These are phyloP conservation scores for Fusarium staphyleae DNA, from an alignment of 2,329 filamentous ascomycete species.

Conservation along the genomic window DNA sequence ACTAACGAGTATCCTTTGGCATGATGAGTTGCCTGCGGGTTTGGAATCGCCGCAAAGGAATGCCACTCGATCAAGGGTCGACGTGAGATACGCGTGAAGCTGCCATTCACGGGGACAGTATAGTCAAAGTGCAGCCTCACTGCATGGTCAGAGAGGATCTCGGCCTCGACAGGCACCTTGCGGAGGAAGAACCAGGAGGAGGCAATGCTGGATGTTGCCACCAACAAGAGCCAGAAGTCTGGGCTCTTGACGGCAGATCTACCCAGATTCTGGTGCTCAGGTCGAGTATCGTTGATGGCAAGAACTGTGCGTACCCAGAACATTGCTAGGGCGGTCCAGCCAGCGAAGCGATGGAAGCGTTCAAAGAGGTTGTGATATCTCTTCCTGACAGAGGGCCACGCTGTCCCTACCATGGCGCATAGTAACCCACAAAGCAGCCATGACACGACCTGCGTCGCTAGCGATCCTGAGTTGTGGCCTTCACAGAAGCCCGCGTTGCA, in stretches of 20 bases:
- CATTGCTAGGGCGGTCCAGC: slow-evolving; percentile 71
- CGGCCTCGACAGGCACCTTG: slow-evolving; percentile 68
- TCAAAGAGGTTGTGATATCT: slow-evolving; percentile 74
- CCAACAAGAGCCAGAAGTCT: slow-evolving; percentile 71
- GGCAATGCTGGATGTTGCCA: slow-evolving; percentile 69
- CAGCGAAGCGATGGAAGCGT: slow-evolving; percentile 72
- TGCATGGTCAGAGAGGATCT: slow-evolving; percentile 75
- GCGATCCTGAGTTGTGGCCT: slow-evolving; percentile 46
- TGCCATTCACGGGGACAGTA: slow-evolving; percentile 59
- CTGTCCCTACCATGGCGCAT: slow-evolving; percentile 65
- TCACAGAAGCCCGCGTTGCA: slow-evolving; percentile 44
- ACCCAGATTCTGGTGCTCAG: slow-evolving; percentile 46
- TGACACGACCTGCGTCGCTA: slow-evolving; percentile 56
- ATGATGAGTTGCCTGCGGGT: slow-evolving; percentile 49
- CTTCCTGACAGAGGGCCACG: slow-evolving; percentile 69
- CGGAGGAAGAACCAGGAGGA: slow-evolving; percentile 78
- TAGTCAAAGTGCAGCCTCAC: slow-evolving; percentile 74
- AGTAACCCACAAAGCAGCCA: slow-evolving; percentile 66
- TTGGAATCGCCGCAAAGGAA: slow-evolving; percentile 76
- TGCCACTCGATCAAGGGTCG: slow-evolving; percentile 75
- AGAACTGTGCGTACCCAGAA: slow-evolving; percentile 71
- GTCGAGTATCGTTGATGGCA: slow-evolving; percentile 55
- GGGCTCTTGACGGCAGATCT: slow-evolving; percentile 49
- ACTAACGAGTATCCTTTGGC: slow-evolving; percentile 68
- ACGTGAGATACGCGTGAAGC: slow-evolving; percentile 63